Conservation (phyloP, 495 filamentous ascomycete species). For the Saxophila tyrrhenica region DNA sequence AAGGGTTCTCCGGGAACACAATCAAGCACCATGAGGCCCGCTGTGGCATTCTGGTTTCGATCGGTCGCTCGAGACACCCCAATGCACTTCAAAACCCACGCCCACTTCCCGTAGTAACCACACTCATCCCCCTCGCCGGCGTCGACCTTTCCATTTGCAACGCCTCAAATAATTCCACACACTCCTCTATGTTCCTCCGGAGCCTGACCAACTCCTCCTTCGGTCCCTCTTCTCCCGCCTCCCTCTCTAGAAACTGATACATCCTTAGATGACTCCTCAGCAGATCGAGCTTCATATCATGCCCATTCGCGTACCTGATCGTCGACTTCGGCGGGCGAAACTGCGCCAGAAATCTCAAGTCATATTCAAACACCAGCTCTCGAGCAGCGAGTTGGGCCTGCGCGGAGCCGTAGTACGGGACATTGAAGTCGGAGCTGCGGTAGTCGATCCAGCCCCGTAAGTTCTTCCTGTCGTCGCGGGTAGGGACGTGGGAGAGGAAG, state of each 20-base stretch:
- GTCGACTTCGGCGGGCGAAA: not conserved
- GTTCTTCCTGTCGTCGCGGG: not conserved
- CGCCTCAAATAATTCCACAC: not conserved
- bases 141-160: not conserved
- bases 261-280: not conserved
- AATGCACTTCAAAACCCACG: too few species aligned
- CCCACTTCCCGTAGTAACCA: not conserved
- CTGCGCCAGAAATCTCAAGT: not conserved
- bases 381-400: not conserved
- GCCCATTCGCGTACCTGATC: not conserved
- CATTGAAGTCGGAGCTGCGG: not conserved
- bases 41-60: too few species aligned
- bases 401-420: not conserved
- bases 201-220: not conserved
- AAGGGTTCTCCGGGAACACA: too few species aligned
- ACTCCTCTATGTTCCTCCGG: not conserved
- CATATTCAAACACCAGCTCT: not conserved
- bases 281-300: constrained; percentile 1
- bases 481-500: not conserved
- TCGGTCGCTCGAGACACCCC: too few species aligned
- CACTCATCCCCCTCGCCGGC: not conserved
- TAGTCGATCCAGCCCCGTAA: not conserved
- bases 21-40: too few species aligned
- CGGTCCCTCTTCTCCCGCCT: not conserved
- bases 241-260: not conserved